Evolutionary conservation across 2,329 filamentous ascomycete species (phyloP).

Genomic region (Elsinoe necatrix): DNA sequence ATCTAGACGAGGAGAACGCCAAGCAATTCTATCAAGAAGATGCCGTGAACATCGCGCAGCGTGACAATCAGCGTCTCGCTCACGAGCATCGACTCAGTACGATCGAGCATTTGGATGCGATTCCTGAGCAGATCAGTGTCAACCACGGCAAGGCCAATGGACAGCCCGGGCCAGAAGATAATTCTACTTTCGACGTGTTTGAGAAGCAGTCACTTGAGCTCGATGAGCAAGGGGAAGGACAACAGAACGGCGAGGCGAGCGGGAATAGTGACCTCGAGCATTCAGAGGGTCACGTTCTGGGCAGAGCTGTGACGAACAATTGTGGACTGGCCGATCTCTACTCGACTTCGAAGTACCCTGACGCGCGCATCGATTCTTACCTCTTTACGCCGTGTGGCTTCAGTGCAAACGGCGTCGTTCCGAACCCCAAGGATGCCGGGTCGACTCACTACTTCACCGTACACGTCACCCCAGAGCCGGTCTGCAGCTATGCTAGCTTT

Average conservation of each 20-base stretch:
- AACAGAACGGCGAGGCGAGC: conserved; percentile 38
- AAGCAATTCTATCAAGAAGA: conserved; percentile 64
- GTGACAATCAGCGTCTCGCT: conserved; percentile 62
- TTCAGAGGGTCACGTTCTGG: conserved; percentile 83
- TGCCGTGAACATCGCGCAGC: conserved; percentile 84
- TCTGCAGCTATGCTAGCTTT: conserved; percentile 96
- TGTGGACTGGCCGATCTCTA: conserved; percentile 89
- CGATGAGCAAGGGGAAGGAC: conserved; percentile 44
- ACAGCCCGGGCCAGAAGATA: conserved; percentile 19
- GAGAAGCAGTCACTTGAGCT: conserved; percentile 61
- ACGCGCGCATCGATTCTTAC: conserved; percentile 90
- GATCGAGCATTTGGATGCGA: conserved; percentile 50
- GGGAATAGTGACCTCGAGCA: conserved; percentile 28
- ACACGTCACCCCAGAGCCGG: conserved; percentile 92
- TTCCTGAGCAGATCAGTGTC: conserved; percentile 43
- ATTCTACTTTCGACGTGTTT: conserved; percentile 68
- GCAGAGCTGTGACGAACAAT: conserved; percentile 80
- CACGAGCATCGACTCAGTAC: conserved; percentile 54
- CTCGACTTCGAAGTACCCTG: conserved; percentile 75
- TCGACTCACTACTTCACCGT: conserved; percentile 90
- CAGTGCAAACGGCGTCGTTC: conserved; percentile 92
- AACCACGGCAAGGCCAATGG: conserved; percentile 30
- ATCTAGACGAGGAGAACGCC: conserved; percentile 57
- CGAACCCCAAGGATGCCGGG: conserved; percentile 50
- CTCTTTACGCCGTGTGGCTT: conserved; percentile 95